Evolutionary conservation across 345 rosid genomes (phyloP), one percentile per base, ranked within the genome.

Genomic region (Balakata baccata): DNA sequence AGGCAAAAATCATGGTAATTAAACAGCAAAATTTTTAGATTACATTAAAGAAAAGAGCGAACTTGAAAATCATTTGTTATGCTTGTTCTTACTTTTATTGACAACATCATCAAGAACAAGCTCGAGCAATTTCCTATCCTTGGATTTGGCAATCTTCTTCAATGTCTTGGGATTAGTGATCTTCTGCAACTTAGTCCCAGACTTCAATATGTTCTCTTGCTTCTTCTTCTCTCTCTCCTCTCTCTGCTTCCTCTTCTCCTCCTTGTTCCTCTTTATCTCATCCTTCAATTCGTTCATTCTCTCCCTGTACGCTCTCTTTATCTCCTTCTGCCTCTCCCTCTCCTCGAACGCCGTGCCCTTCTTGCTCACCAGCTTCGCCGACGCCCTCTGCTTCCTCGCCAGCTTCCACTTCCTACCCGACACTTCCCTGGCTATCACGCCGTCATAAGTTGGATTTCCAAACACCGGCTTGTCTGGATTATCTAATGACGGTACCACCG

Each of bases 191-290:
- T 90, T 94, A 0, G 98, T 88, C 7, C 97, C 98, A 16, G 91
- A 81, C 78, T 78, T 90, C 84, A 94, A 68, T 0, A 92, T 72
- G 63, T 94, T 94, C 85, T 92, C 97, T 77, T 87, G 50, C 87
- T 94, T 94, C 94, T 62, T 89, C 86, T 94, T 92, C 89, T 89
- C 93, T 60, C 93, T 85, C 84, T 94, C 98, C 81, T 89, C 96
- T 64, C 77, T 86, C 83, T 73, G 79, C 88, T 84, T 92, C 84
- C 97, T 82, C 94, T 94, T 94, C 87, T 86, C 93, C 39, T 77
- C 78, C 88, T 92, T 92, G 34, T 92, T 84, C 74, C 62, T 85
- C 86, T 93, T 84, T 1, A 92, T 92, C 87, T 87, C 92, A 70
- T 90, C 98, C 84, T 92, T 94, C 61, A 94, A 76, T 79, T 92